Percentiles rank a stretch among this genome's conserved stretches.
Conservation (phyloP, 108 stramenopile genomes). For the Fragilariopsis cylindrus region DNA sequence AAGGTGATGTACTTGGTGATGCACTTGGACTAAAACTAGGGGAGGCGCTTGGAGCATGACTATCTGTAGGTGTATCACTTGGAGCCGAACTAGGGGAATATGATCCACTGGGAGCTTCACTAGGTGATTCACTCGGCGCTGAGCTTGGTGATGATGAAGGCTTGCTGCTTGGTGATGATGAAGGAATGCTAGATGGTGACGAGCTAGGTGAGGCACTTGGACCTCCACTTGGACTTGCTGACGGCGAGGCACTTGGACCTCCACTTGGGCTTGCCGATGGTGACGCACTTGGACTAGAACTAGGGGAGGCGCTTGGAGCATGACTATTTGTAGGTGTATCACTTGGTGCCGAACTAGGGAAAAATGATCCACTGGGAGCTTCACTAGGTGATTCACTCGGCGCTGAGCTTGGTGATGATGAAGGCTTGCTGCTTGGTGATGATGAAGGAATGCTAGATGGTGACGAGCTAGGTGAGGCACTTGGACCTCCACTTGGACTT, state of each 20-base stretch:
- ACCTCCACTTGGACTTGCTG: too few species aligned
- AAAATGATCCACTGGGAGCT: conserved; percentile 41
- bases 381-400: conserved; percentile 20
- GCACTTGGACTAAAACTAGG: not conserved
- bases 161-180: conserved; percentile 24
- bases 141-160: not conserved
- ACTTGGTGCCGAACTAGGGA: not conserved
- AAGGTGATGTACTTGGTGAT: conserved; percentile 5
- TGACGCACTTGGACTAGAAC: conserved; percentile 58
- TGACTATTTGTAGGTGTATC: not conserved
- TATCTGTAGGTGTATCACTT: conserved; percentile 46
- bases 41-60: not conserved
- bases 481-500: too few species aligned
- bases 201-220: not conserved
- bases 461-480: too few species aligned
- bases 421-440: not conserved
- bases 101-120: too few species aligned
- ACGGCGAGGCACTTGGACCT: too few species aligned
- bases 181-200: conserved; percentile 49
- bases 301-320: conserved; percentile 30
- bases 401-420: not conserved
- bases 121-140: too few species aligned
- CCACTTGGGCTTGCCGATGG: conserved; percentile 46
- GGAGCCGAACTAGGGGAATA: conserved; percentile 47
- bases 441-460: too few species aligned